Evolutionary conservation across 2,329 filamentous ascomycete genomes (phyloP).

Genomic region (Ophiobolus disseminans): DNA sequence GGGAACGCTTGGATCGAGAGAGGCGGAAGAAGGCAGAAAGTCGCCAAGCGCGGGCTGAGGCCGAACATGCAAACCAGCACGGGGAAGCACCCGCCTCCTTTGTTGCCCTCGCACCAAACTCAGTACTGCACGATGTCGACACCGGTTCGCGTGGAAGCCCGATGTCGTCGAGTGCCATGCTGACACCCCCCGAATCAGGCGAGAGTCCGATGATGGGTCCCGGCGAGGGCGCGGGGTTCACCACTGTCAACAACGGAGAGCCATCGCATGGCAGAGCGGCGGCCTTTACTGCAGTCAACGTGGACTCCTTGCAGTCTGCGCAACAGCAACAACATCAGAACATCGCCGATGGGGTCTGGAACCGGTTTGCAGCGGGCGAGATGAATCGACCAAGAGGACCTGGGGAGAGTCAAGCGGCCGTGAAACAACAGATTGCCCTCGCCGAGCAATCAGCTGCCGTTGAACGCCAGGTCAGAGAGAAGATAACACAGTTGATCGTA

Average conservation of each 20-base stretch:
- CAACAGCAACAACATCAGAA: conserved; percentile 25
- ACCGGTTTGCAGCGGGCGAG: conserved; percentile 21
- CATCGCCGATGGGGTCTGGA: conserved; percentile 35
- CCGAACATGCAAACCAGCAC: conserved; percentile 29
- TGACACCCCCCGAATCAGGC: conserved; percentile 39
- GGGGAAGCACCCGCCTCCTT: conserved; percentile 34
- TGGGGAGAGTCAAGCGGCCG: conserved; percentile 23
- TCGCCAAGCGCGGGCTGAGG: conserved; percentile 36
- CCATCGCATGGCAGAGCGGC: conserved; percentile 5
- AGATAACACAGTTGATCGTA: conserved; percentile 37
- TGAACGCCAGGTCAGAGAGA: conserved; percentile 35
- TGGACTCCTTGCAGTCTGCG: conserved; percentile 6
- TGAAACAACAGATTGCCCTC: conserved; percentile 29
- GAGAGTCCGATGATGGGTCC: conserved; percentile 34
- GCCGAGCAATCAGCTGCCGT: conserved; percentile 30
- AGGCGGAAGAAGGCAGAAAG: conserved; percentile 45
- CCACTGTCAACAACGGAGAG: conserved; percentile 14
- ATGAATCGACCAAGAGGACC: conserved; percentile 22
- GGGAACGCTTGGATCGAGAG: conserved; percentile 44
- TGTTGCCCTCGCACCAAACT: conserved; percentile 39
- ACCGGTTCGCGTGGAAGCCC: conserved; percentile 35
- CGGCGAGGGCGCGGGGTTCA: conserved; percentile 23
- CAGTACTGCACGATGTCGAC: conserved; percentile 32
- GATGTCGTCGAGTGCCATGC: conserved; percentile 36
- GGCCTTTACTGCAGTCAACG: conserved; percentile 11